phyloP scores from a whole-genome alignment of 768 basidiomycete genomes.

The Podaxis sp. region DNA sequence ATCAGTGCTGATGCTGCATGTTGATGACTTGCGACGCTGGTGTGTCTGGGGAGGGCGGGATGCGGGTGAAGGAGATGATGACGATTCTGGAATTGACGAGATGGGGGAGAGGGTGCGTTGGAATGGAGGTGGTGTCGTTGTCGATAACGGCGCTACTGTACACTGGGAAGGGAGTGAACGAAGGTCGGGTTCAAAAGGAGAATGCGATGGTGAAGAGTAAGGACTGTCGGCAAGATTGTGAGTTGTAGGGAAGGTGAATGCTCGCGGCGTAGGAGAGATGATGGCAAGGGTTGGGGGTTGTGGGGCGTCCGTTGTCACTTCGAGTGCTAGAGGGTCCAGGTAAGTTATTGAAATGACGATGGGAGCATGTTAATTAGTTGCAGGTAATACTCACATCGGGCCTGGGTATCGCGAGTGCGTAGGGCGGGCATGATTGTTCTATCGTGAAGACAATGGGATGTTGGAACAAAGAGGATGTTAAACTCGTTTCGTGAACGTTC shows the following conservation, averaged over 20 bases:
- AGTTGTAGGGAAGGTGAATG: constrained; percentile 63
- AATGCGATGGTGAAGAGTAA: constrained; percentile 62
- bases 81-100: constrained; percentile 20
- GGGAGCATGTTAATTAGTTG: constrained; percentile 3
- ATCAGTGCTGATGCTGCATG: constrained; percentile 37
- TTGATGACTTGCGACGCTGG: constrained; percentile 52
- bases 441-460: constrained; percentile 25
- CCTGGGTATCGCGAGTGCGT: constrained; percentile 74
- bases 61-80: constrained; percentile 7
- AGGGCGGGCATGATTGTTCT: constrained; percentile 69
- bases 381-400: constrained; percentile 37
- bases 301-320: constrained; percentile 67
- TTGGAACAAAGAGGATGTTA: constrained; percentile 24
- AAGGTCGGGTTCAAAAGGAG: constrained; percentile 75
- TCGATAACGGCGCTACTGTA: constrained; percentile 38
- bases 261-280: constrained; percentile 69
- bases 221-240: constrained; percentile 67
- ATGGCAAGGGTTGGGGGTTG: constrained; percentile 55
- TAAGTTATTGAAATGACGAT: constrained; percentile 7
- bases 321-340: constrained; percentile 51
- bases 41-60: constrained; percentile 25
- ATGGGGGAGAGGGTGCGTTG: constrained; percentile 12
- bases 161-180: constrained; percentile 43
- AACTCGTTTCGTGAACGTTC: constrained; percentile 24
- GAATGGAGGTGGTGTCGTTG: constrained; percentile 28